Evolutionary conservation across 257 asterid genomes (phyloP).

Genomic region (Phtheirospermum japonicum): DNA sequence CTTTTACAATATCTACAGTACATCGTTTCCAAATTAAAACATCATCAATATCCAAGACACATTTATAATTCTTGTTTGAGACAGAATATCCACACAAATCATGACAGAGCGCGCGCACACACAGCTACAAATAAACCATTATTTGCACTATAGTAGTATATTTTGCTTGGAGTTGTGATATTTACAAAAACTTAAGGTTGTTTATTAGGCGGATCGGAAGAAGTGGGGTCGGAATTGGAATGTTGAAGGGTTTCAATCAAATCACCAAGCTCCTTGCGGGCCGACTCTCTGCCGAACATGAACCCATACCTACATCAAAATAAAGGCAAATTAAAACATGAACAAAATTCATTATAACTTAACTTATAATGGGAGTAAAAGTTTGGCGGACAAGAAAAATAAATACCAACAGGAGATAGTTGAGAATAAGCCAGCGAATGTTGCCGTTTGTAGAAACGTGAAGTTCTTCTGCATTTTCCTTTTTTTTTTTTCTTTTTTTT

Average conservation of each 20-base stretch:
- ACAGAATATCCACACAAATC: no score
- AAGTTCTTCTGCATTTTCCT: constrained; percentile 65
- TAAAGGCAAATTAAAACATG: background rate
- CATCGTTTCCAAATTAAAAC: no score
- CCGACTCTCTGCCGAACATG: constrained; percentile 88
- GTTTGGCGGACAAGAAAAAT: no score
- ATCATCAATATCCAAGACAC: no score
- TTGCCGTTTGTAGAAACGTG: constrained; percentile 69
- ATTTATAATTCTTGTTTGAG: no score
- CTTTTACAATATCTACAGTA: no score
- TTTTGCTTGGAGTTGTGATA: no score
- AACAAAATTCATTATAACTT: no score
- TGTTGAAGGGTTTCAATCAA: constrained; percentile 70
- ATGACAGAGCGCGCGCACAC: no score
- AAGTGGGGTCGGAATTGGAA: constrained; percentile 36
- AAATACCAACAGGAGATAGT: constrained; percentile 75
- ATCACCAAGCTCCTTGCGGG: constrained; percentile 75
- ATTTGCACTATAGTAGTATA: no score
- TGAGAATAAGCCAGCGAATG: constrained; percentile 79
- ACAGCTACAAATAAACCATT: no score
- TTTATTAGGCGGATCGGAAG: constrained; percentile 28
- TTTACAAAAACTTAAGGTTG: background rate
- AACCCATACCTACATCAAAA: constrained; percentile 74
- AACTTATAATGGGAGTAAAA: background rate
- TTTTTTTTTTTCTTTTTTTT: no score